Evolutionary conservation across 768 basidiomycete species (phyloP), one percentile per base, ranked within the genome.

Genomic region (Lactifluus echinatus): DNA sequence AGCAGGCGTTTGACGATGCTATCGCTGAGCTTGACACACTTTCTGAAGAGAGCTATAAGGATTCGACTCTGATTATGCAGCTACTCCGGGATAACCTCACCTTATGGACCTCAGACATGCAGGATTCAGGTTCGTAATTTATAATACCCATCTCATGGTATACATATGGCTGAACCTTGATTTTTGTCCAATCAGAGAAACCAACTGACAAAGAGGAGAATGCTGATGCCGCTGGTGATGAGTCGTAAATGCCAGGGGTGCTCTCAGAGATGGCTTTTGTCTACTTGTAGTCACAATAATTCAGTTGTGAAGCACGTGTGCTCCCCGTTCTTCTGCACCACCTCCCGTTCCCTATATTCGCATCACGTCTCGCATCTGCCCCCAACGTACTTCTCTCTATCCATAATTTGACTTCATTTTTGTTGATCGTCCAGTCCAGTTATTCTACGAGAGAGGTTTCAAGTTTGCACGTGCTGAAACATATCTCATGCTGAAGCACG

Each of bases 21-120:
- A 97, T 98, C 71, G 93, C 94, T 65, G 94, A 98, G 76, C 91
- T 97, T 68, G 94, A 98, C 79, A 97, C 94, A 23, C 84, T 98
- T 54, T 93, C 90, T 67, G 95, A 97, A 76, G 94, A 97, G 80
- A 89, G 87, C 74, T 97, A 98, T 88, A 96, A 97, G 79, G 94
- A 97, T 74, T 96, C 93, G 57, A 98, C 95, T 39, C 78, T 97
- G 65, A 95, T 95, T 74, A 89, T 92, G 87, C 95, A 97, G 74
- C 77, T 97, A 62, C 83, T 97, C 70, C 85, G 93, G 69, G 94
- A 97, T 73, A 97, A 97, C 83, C 76, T 98, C 43, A 96, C 93
- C 48, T 82, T 97, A 67, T 98, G 94, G 94, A 96, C 94, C 58
- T 93, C 91, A 45, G 94, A 96, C 72, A 93, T 96, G 89, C 90